Conservation (phyloP, 371 early-diverging fungal genomes). For the Mucor circinelloides region DNA sequence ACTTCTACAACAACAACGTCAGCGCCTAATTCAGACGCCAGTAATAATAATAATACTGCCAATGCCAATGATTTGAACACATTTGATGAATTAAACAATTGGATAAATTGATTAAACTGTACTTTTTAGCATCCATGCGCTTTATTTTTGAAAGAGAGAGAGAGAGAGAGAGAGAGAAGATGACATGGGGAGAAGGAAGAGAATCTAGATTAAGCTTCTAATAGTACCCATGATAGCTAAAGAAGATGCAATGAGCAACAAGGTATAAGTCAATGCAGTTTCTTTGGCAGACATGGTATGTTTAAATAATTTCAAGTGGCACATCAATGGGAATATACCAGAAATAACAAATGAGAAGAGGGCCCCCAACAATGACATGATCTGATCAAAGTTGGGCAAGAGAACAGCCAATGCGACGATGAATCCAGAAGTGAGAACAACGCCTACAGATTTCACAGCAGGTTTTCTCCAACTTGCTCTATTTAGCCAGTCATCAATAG, state of each 20-base stretch:
- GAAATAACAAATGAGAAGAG: slow-evolving; percentile 65
- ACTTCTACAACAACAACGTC: not conserved
- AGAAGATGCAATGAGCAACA: slow-evolving; percentile 22
- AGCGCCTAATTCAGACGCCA: not conserved
- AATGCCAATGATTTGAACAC: not conserved
- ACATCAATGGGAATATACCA: slow-evolving; percentile 63
- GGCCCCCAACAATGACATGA: slow-evolving; percentile 72
- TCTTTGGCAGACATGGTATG: slow-evolving; percentile 17
- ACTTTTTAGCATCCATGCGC: too few relatives aligned
- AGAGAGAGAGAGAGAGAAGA: not conserved
- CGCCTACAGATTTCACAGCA: slow-evolving; percentile 28
- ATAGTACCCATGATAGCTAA: slow-evolving; percentile 33
- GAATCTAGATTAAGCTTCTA: slow-evolving; percentile 20
- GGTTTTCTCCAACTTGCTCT: slow-evolving; percentile 28
- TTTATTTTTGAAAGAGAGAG: too few relatives aligned
- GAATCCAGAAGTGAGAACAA: slow-evolving; percentile 34
- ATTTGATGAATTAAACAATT: slow-evolving; percentile 11
- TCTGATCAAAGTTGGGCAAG: slow-evolving; percentile 66
- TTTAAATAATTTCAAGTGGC: slow-evolving; percentile 48
- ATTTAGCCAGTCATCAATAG: slow-evolving; percentile 29
- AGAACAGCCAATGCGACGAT: slow-evolving; percentile 54
- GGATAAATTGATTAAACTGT: slow-evolving; percentile 9
- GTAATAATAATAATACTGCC: too few relatives aligned
- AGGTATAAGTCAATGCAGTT: slow-evolving; percentile 14
- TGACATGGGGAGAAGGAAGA: too few relatives aligned